phyloP scores from a whole-genome alignment of 75 land plant species.

The Selaginella tamariscina region DNA sequence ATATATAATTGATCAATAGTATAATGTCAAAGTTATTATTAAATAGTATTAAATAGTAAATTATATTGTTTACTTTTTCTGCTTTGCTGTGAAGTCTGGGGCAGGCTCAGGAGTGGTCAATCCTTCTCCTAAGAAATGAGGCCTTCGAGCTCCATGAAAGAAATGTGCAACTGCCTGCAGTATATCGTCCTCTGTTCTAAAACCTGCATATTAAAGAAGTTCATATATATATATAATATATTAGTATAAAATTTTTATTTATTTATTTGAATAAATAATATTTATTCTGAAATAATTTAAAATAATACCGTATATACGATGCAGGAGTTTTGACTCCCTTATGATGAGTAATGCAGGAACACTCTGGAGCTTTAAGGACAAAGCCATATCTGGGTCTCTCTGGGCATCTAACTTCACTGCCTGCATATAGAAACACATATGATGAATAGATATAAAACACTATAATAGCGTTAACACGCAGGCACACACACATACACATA shows the following conservation, averaged over 20 bases:
- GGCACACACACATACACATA: background rate
- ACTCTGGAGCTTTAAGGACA: background rate
- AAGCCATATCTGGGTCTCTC: background rate
- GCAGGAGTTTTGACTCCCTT: background rate
- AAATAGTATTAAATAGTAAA: too few relatives aligned
- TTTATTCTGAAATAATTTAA: too few relatives aligned
- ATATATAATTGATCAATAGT: too few relatives aligned
- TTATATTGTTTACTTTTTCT: slow-evolving; percentile 7
- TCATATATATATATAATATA: too few relatives aligned
- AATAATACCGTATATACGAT: background rate
- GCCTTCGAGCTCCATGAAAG: background rate
- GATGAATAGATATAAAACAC: slow-evolving; percentile 6
- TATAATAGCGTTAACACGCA: slow-evolving; percentile 9
- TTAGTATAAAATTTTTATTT: too few relatives aligned
- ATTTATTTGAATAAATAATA: too few relatives aligned
- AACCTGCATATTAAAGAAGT: background rate
- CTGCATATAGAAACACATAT: slow-evolving; percentile 11
- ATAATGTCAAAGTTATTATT: too few relatives aligned
- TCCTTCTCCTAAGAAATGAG: background rate
- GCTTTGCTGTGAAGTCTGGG: slow-evolving; percentile 8
- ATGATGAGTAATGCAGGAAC: background rate
- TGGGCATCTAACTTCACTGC: slow-evolving; percentile 15
- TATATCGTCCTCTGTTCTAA: background rate
- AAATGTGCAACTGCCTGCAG: background rate
- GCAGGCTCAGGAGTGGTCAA: slow-evolving; percentile 12